A percentile compares a stretch with the other conserved stretches of the same genome.
Conservation (phyloP, 2,329 filamentous ascomycete species). For the Cercospora berteroae region DNA sequence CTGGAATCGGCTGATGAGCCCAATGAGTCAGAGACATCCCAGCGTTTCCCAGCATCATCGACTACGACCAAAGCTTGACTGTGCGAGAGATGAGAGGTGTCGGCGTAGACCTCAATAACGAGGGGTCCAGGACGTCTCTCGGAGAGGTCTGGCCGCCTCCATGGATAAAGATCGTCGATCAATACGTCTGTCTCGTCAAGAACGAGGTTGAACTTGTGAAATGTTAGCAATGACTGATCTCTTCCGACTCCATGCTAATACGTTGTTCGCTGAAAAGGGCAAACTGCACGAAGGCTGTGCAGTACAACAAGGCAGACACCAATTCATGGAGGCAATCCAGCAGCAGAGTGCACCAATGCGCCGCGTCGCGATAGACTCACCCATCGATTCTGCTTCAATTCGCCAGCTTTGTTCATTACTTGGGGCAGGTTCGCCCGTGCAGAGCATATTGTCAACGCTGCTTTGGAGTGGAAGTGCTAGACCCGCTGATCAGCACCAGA, state of each 20-base stretch:
- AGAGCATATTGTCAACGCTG: conserved; percentile 77
- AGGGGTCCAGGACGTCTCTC: conserved; percentile 77
- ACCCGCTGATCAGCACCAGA: conserved; percentile 14
- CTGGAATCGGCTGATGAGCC: conserved; percentile 57
- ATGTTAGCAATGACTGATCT: conserved; percentile 3
- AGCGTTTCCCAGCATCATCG: conserved; percentile 86
- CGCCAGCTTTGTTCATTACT: conserved; percentile 55
- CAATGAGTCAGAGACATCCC: conserved; percentile 85
- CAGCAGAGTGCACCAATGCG: background rate
- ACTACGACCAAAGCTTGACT: conserved; percentile 84
- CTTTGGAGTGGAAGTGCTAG: conserved; percentile 89
- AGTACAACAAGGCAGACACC: background rate
- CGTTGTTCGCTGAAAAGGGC: background rate
- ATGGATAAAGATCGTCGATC: conserved; percentile 73
- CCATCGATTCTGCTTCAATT: conserved; percentile 80
- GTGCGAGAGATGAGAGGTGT: conserved; percentile 63
- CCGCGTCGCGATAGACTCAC: conserved; percentile 52
- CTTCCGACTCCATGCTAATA: background rate
- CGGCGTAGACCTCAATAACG: conserved; percentile 83
- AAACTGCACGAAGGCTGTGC: background rate
- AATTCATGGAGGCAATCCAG: background rate
- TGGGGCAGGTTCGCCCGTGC: conserved; percentile 70
- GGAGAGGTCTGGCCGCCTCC: conserved; percentile 76
- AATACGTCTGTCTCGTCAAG: conserved; percentile 90
- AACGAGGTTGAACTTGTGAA: conserved; percentile 81